Base-by-base conservation (phyloP, 1,284 basidiomycete species). In the Cutaneotrichosporon mucoides region DNA sequence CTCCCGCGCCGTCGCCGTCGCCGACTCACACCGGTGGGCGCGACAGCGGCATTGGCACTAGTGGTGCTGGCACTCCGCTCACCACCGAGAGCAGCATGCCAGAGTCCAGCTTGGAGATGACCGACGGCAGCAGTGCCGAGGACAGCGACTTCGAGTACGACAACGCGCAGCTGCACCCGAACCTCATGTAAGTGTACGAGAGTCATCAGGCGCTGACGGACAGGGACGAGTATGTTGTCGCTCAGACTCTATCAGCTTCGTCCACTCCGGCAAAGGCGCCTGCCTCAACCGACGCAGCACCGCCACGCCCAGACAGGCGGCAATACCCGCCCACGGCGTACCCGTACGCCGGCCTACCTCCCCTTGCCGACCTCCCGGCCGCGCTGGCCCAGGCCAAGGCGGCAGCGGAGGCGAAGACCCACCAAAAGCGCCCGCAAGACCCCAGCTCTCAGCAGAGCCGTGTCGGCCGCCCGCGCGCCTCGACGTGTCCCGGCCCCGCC, bases 81-180 rank as follows among this genome's bases (percentile, higher is more conserved):
- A 33, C 33, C 40, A 13, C 11, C 8, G 46, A 48, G 33, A 48
- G 46, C 46, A 48, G 46, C 46, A 34, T 33, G 33, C 46, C 46
- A 24, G 50, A 53, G 46, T 55, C 54, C 38, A 41, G 56, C 37
- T 16, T 49, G 34, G 57, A 57, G 36, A n/a, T 70, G 68, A 71
- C 70, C 6, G 71, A 73, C 53, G 64, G 66, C 6, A 65, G 63
- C 50, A 68, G 66, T 24, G 63, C 63, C 9, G 67, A 67, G 35
- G 69, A 69, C n/a, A 65, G 63, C 45, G 70, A 71, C 55, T 55
- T 67, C 34, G 65, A 68, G 45, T 66, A 62, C 47, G 70, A 70
- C 57, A 55, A 60, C 60, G 65, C 55, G 60, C 53, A 61, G 9
- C 54, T 66, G 2, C 60, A 57, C 34, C 46, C 46, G 13, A 48